Conservation (phyloP, 495 filamentous ascomycete species). For the Elaphomyces granulatus region DNA sequence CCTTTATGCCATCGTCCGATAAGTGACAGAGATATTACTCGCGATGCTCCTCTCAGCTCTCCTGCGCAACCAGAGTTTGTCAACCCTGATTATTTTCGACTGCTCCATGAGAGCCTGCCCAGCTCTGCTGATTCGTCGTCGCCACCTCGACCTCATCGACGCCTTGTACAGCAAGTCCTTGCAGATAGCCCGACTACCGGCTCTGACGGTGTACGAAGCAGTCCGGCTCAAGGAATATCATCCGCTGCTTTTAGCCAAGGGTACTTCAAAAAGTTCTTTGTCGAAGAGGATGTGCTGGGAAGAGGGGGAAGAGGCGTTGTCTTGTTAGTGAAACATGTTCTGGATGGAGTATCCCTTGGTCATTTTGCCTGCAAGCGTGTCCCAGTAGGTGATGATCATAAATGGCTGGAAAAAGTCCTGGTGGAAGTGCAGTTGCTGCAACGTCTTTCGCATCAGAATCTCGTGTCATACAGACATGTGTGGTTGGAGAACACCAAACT, state of each 20-base stretch:
- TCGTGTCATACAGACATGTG: slow-evolving; percentile 94
- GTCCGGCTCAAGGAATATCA: slow-evolving; percentile 56
- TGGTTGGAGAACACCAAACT: slow-evolving; percentile 87
- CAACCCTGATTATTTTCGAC: slow-evolving; percentile 82
- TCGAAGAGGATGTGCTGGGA: slow-evolving; percentile 71
- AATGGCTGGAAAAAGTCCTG: slow-evolving; percentile 89
- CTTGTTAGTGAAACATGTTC: slow-evolving; percentile 72
- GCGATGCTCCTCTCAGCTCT: slow-evolving; percentile 21
- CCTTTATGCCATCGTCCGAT: slow-evolving; percentile 80
- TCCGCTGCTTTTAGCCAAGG: slow-evolving; percentile 74
- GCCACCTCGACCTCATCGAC: slow-evolving; percentile 38
- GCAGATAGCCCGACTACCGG: slow-evolving; percentile 22
- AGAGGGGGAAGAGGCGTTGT: slow-evolving; percentile 92
- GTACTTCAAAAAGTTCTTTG: slow-evolving; percentile 86
- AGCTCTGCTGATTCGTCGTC: slow-evolving; percentile 33
- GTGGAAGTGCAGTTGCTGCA: slow-evolving; percentile 87
- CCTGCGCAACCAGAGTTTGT: slow-evolving; percentile 52
- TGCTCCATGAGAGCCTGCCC: slow-evolving; percentile 56
- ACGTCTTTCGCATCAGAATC: slow-evolving; percentile 78
- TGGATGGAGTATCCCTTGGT: slow-evolving; percentile 75
- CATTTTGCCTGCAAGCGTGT: slow-evolving; percentile 96
- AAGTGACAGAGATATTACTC: slow-evolving; percentile 31
- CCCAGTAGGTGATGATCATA: slow-evolving; percentile 86
- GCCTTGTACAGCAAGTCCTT: slow-evolving; percentile 35
- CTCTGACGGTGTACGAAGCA: slow-evolving; percentile 35